Base-by-base conservation (phyloP, 371 early-diverging fungal genomes). In the Mucor plumbeus region DNA sequence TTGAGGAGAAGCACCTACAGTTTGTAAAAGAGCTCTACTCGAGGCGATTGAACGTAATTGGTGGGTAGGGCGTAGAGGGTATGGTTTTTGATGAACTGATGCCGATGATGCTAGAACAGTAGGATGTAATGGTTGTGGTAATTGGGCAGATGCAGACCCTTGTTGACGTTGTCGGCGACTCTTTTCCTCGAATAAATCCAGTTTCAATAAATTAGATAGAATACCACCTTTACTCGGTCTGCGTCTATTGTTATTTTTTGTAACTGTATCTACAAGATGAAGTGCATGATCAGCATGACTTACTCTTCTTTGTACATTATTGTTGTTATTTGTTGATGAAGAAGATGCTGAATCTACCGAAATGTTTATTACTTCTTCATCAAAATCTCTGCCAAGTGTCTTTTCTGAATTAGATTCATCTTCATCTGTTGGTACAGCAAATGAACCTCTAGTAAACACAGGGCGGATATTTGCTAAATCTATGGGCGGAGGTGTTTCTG, bases 181-280 rank as follows among this genome's bases (percentile, higher is more conserved):
- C 41, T 68, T 66, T 43, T 65, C 56, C 33, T 73, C 73, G 41
- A 71, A 72, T 4, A 71, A 17, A 17, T 74, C 71, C 3, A 85
- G 72, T 62, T 78, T 82, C 10, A 85, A 36, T 15, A 85, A 53
- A 65, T 85, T 82, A 57, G 84, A 76, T 4, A 85, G 61, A 9
- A 85, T 77, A 63, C 86, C 86, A 1, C 72, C 75, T 58, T 70
- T 71, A 56, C 79, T 81, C 3, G 84, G 79, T 26, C 66, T 54
- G 10, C 68, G 55, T 34, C 69, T 50, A 1, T 48, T 21, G 17
- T 67, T 43, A 3, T 50, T 61, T 7, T 56, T 55, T 7, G 78
- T 75, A 3, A 76, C 68, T 7, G 68, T 55, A 48, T 72, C 61
- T 3, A 79, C 79, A 15, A 79, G 44, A 14, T 70, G 67, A 17